Evolutionary conservation across 192 early-diverging fungal species (phyloP), one percentile per base, ranked within the genome.

Genomic region (Mortierella alpina): DNA sequence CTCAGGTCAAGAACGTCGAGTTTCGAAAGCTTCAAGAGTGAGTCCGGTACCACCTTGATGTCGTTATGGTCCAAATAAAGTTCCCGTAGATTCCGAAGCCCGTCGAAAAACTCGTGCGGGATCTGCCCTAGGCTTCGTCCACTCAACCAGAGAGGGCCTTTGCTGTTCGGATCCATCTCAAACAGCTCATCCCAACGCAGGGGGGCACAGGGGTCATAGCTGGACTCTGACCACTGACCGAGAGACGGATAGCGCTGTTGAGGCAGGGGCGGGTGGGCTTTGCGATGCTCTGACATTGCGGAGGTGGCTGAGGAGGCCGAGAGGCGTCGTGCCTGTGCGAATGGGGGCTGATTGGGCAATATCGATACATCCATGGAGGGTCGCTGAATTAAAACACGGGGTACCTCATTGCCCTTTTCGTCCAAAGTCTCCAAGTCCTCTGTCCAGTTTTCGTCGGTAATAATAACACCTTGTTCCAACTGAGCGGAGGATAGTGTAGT

Each of bases 61-160:
- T 78, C 70, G 50, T 86, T 86, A 18, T 77, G 76, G 46, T 86
- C 84, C 66, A 86, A 55, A 63, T 86, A 86, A 10, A 86, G 67
- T 59, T 81, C 76, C 9, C 82, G 49, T n/a, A 86, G 39, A 57
- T 82, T 86, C 31, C 73, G 59, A 40, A 86, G 77, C 7, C 72
- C 82, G 45, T 80, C 76, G 66, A 86, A 83, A 50, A 86, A 86
- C 22, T 83, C 70, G 58, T 83, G 67, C 1, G 84, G 84, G 55
- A 86, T 83, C 48, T 76, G 82, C 3, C 73, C 72, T 20, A 83
- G 64, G 8, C 74, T 59, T 6, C 74, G 70, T 13, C 62, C 8
- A 39, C 73, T 83, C 18, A 83, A 42, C 82, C 74, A 76, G 22
- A 83, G 64, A 0, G 82, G 82, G n/a, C 82, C 82, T 47, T 72